A percentile compares a stretch with the other conserved stretches of the same genome.
These are phyloP conservation scores for Ambispora gerdemannii DNA, from an alignment of 192 early-diverging fungal genomes.

Conservation along the genomic window DNA sequence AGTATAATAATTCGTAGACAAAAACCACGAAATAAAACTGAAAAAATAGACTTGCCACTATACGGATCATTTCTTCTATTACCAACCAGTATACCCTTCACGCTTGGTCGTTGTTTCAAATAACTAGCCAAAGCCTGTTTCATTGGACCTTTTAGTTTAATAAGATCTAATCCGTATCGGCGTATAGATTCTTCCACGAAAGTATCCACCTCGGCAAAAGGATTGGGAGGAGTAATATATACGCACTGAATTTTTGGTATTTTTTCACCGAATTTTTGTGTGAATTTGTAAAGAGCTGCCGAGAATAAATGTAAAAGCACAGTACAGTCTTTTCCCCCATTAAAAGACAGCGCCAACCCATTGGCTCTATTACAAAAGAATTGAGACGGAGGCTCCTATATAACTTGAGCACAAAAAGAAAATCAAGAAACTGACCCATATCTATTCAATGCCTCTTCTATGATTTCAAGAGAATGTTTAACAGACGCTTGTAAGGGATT, in stretches of 20 bases:
- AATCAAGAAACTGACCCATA: constrained; percentile 41
- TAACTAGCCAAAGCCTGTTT: constrained; percentile 72
- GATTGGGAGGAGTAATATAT: constrained; percentile 73
- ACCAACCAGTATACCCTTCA: constrained; percentile 81
- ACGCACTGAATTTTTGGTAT: constrained; percentile 55
- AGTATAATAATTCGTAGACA: too few relatives aligned
- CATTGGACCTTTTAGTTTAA: constrained; percentile 71
- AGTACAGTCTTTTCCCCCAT: constrained; percentile 98
- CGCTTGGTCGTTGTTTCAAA: constrained; percentile 46
- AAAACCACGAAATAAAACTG: neutral
- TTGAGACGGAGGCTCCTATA: neutral
- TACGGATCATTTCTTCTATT: constrained; percentile 72
- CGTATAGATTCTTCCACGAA: constrained; percentile 74
- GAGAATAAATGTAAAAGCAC: constrained; percentile 79
- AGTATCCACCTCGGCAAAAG: constrained; percentile 82
- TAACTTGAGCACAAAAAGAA: neutral
- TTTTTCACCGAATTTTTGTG: constrained; percentile 9
- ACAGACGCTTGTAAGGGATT: neutral
- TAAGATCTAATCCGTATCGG: constrained; percentile 70
- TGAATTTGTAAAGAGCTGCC: constrained; percentile 56
- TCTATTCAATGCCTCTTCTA: constrained; percentile 46
- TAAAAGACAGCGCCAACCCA: constrained; percentile 78
- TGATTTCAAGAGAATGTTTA: constrained; percentile 3
- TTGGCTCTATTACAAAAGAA: constrained; percentile 47
- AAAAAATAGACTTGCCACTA: constrained; percentile 45